Evolutionary conservation across 306 rosid species (phyloP).

Genomic region (Casuarina equisetifolia): DNA sequence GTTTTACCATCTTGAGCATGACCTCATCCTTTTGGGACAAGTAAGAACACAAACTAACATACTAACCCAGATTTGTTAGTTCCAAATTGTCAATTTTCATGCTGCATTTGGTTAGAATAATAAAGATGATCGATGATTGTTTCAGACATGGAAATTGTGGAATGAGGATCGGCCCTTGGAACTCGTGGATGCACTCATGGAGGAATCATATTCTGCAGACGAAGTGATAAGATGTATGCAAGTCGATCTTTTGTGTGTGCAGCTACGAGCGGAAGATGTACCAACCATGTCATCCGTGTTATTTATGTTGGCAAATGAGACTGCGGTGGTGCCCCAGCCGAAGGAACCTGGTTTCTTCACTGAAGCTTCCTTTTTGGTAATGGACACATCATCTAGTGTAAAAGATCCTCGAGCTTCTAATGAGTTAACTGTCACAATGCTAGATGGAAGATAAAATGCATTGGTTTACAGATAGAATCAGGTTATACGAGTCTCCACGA

Average conservation of each 20-base stretch:
- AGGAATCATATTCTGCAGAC: background rate
- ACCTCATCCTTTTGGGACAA: conserved; percentile 46
- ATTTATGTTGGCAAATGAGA: conserved; percentile 44
- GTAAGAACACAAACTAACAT: conserved; percentile 24
- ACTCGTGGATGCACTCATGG: conserved; percentile 42
- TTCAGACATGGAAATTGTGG: conserved; percentile 66
- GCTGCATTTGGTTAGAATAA: too few species aligned
- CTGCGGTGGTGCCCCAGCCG: conserved; percentile 37
- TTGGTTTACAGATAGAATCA: background rate
- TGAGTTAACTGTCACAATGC: conserved; percentile 28
- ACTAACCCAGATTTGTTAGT: too few species aligned
- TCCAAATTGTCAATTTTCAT: background rate
- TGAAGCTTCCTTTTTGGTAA: conserved; percentile 25
- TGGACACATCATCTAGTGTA: conserved; percentile 29
- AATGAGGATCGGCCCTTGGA: conserved; percentile 46
- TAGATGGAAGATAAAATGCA: conserved; percentile 25
- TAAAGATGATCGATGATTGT: background rate
- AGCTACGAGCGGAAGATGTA: conserved; percentile 49
- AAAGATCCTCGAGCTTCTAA: conserved; percentile 21
- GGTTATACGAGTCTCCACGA: background rate
- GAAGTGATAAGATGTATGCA: conserved; percentile 46
- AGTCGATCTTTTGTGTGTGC: conserved; percentile 53
- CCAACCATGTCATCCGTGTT: conserved; percentile 55
- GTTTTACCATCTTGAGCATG: conserved; percentile 42
- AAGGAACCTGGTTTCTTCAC: conserved; percentile 40